Percentiles rank a stretch among this genome's conserved stretches.
phyloP scores from a whole-genome alignment of 2,329 filamentous ascomycete genomes.

The Daldinia sp. region DNA sequence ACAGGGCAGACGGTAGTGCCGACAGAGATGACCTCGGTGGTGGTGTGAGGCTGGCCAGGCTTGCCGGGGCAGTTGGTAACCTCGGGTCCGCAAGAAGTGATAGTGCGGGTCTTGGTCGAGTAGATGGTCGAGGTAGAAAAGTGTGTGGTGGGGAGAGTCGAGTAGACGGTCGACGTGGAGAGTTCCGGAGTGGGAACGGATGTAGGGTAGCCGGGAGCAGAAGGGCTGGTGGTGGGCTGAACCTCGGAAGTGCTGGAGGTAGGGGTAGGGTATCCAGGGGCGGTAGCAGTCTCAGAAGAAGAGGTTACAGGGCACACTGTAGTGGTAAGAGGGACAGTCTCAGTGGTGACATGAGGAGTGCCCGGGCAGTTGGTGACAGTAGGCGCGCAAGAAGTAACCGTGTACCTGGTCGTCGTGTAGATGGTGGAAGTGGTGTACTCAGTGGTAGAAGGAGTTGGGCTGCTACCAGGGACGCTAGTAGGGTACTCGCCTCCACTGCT shows the following conservation, averaged over 20 bases:
- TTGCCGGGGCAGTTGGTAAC: conserved; percentile 30
- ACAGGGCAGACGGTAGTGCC: conserved; percentile 35
- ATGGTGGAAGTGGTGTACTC: conserved; percentile 27
- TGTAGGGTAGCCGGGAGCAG: not conserved
- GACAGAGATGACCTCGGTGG: conserved; percentile 29
- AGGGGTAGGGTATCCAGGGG: not conserved
- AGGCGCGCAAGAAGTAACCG: conserved; percentile 30
- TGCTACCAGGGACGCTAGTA: not conserved
- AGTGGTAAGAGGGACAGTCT: conserved; percentile 25
- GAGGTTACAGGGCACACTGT: conserved; percentile 32
- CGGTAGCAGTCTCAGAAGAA: conserved; percentile 1
- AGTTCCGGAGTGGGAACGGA: not conserved
- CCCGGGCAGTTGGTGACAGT: conserved; percentile 33
- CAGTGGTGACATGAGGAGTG: conserved; percentile 28
- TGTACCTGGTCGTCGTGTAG: conserved; percentile 27
- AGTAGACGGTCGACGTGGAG: not conserved
- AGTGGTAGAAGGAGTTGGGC: not conserved
- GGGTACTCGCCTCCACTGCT: not conserved
- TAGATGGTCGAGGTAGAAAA: conserved; percentile 34
- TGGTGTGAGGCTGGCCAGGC: conserved; percentile 16
- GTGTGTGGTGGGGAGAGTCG: not conserved
- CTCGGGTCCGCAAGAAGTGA: conserved; percentile 27
- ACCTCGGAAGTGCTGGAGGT: not conserved
- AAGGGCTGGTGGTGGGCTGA: not conserved
- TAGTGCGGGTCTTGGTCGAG: conserved; percentile 25